Base-by-base conservation (phyloP, 176 grass and related monocot species). In the Raddia distichophylla region DNA sequence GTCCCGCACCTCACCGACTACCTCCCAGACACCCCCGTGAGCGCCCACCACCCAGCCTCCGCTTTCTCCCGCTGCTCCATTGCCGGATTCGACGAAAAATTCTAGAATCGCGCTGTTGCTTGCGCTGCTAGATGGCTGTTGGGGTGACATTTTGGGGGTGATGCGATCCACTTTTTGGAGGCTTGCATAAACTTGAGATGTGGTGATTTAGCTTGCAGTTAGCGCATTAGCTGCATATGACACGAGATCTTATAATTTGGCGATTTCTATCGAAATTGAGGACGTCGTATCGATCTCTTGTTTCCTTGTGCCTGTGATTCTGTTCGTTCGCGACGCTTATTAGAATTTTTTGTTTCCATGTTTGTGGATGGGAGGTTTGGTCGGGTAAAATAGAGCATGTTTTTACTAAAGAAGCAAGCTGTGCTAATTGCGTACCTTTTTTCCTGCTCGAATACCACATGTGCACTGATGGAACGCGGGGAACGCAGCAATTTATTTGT, bases 1-100 rank as follows among this genome's bases (percentile, higher is more conserved):
- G 96, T 98, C 7, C 92, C 74, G 78, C 96, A 98, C 75, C 69
- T 98, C 84, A 88, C 75, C 32, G 96, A 98, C 48, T 98, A 95
- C 74, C 91, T 98, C 27, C 89, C 86, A 51, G 82, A 93, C 57
- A 20, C 93, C 5, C 82, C 84, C 5, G 96, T 98, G 83, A 95
- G 93, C 54, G 34, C 68, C 48, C 14, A 1, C 4, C 19, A 9
- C 73, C 54, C 33, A 22, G 45, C 66, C 48, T 2, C 13, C 16
- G 2, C 32, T 33, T 45, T 15, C 57, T 37, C 19, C 56, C 10
- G 64, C 72, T 15, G 72, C 60, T 80, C 32, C 34, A 22, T 33
- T 80, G 64, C 80, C 53, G 7, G 72, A 80, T 87, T 64, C 12
- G 51, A 60, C 2, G 37, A 10, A 73, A 43, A n/a, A 17, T 58